These are phyloP conservation scores for Viola odorata DNA, from an alignment of 345 rosid species.

Conservation along the genomic window DNA sequence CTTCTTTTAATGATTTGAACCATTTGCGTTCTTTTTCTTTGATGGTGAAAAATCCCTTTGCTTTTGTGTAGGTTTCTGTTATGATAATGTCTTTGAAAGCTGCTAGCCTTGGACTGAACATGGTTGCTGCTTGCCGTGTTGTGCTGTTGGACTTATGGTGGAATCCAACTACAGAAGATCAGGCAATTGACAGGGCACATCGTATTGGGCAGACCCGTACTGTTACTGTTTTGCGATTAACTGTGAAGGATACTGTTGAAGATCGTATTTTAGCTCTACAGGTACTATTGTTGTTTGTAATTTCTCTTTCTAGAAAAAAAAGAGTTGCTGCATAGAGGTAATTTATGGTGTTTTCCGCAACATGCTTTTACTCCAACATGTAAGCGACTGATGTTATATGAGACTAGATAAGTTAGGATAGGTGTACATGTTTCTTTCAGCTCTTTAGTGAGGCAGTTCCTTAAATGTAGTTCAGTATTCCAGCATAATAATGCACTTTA, in stretches of 20 bases:
- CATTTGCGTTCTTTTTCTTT: not conserved
- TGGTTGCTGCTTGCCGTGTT: conserved; percentile 97
- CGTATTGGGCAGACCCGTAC: conserved; percentile 95
- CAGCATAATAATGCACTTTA: no score
- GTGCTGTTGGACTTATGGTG: conserved; percentile 91
- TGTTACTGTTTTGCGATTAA: conserved; percentile 75
- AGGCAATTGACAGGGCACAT: conserved; percentile 96
- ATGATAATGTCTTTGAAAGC: conserved; percentile 98
- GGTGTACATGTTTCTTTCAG: no score
- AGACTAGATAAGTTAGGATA: no score
- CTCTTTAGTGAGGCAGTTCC: no score
- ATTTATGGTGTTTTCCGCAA: not conserved
- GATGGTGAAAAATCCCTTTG: conserved; percentile 3
- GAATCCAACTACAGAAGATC: conserved; percentile 98
- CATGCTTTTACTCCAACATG: no score
- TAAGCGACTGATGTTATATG: no score
- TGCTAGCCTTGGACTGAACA: conserved; percentile 93
- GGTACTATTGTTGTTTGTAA: conserved; percentile 27
- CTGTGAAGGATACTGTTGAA: conserved; percentile 84
- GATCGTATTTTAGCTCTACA: conserved; percentile 90
- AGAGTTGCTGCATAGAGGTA: not conserved
- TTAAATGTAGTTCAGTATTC: no score
- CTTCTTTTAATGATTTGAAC: no score
- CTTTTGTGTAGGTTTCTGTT: conserved; percentile 58
- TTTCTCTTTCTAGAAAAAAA: not conserved